Evolutionary conservation across 352 stramenopile genomes (phyloP), one percentile per base, ranked within the genome.

Genomic region (Pythium aphanidermatum): DNA sequence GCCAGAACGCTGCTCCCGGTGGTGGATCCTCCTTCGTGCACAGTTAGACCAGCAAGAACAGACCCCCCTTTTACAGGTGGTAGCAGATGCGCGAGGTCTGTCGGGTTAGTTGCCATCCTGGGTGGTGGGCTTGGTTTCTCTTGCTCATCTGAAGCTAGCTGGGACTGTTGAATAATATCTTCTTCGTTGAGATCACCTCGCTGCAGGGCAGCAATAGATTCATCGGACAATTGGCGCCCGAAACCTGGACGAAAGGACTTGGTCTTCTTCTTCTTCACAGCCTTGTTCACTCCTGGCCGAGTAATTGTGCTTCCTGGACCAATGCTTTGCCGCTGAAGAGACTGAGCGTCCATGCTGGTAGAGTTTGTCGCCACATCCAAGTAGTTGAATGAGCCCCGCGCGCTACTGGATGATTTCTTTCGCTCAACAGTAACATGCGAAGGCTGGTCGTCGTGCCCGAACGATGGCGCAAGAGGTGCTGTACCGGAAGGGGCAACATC

Each of bases 231-330:
- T 34, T 91, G 74, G 3, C 81, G 78, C 4, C 78, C 81, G 47
- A 93, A 93, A 0, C 81, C 81, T 11, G 81, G 81, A 5, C 81
- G 81, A 38, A 93, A 93, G 11, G 68, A 83, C 59, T 90, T 90
- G 26, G 81, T 89, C 58, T 91, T 93, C 50, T 89, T 89, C 63
- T 86, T 86, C 28, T 86, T 83, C 16, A 60, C 55, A 4, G 21
- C 32, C 35, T 85, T 85, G 10, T 58, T 57, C 17, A 40, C 33
- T n/a, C 53, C 46, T 7, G 48, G 40, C 21, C 55, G 55, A 9
- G 55, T 48, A 23, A 45, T 46, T 13, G 17, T 20, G 1, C 46
- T 25, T 9, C 37, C 41, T 5, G 51, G 37, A 10, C 41, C 39
- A 32, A 48, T 53, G n/a, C 38, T 51, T 13, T 47, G 53, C 0